Conservation (phyloP, 257 asterid species). For the Schizonepeta tenuifolia region DNA sequence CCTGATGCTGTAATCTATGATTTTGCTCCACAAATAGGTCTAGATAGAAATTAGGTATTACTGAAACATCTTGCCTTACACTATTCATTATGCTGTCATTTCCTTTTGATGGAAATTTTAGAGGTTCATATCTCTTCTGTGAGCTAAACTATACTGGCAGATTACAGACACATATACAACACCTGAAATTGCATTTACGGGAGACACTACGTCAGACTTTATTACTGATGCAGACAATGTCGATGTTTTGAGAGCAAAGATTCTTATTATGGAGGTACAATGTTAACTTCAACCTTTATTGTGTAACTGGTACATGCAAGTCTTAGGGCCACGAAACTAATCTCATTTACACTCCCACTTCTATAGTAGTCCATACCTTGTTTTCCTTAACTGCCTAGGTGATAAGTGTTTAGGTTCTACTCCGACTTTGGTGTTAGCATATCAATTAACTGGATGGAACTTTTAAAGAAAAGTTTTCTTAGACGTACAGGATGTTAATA, state of each 20-base stretch:
- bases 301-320: neutral
- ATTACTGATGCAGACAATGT: conserved; percentile 66
- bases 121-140: conserved; percentile 8
- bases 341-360: neutral
- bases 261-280: conserved; percentile 91
- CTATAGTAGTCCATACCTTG: conserved; percentile 10
- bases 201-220: conserved; percentile 95
- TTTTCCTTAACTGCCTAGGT: neutral
- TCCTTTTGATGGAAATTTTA: conserved; percentile 9
- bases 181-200: conserved; percentile 95
- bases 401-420: neutral
- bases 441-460: conserved; percentile 9
- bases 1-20: neutral
- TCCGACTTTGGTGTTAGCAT: neutral
- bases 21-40: conserved; percentile 2
- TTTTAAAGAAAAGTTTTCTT: conserved; percentile 4
- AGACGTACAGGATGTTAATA: neutral
- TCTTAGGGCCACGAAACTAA: neutral
- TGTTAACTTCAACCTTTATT: conserved; percentile 8
- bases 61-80: conserved; percentile 11
- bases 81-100: neutral
- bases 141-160: conserved; percentile 44
- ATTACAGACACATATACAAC: conserved; percentile 67
- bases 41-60: neutral
- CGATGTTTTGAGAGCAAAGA: conserved; percentile 78